A percentile compares a stretch with the other conserved stretches of the same genome.
phyloP scores from a whole-genome alignment of 441 rosid genomes.

The Biscutella laevigata region DNA sequence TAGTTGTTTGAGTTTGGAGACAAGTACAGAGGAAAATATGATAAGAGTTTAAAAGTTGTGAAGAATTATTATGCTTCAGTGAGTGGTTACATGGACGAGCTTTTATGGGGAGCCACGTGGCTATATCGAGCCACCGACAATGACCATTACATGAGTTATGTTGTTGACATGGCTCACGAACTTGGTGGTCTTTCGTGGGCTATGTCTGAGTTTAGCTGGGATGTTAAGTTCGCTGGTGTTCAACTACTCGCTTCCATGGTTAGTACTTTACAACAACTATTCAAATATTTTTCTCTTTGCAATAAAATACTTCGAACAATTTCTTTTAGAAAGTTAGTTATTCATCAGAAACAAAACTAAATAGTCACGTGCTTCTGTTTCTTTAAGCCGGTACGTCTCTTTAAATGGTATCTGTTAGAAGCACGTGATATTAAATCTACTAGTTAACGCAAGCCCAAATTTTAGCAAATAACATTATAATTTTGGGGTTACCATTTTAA shows the following conservation, averaged over 20 bases:
- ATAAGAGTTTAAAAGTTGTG: conserved; percentile 58
- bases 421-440: conserved; percentile 26
- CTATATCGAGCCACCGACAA: conserved; percentile 89
- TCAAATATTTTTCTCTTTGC: conserved; percentile 7
- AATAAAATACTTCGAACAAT: neutral
- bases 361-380: conserved; percentile 24
- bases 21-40: conserved; percentile 68
- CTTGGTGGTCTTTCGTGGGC: conserved; percentile 95
- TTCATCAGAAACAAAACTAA: conserved; percentile 6
- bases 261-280: conserved; percentile 13
- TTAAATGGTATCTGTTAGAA: conserved; percentile 13
- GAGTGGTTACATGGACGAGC: conserved; percentile 94
- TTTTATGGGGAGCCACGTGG: conserved; percentile 95
- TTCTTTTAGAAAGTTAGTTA: neutral
- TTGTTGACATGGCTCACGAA: conserved; percentile 43
- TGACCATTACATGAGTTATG: conserved; percentile 49
- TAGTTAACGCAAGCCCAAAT: too few species aligned
- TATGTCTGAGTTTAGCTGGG: conserved; percentile 96
- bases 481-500: too few species aligned
- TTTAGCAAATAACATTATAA: too few species aligned
- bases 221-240: conserved; percentile 87
- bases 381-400: conserved; percentile 15
- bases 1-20: conserved; percentile 90
- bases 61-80: conserved; percentile 86
- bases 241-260: conserved; percentile 81